phyloP scores from a whole-genome alignment of 192 early-diverging fungal genomes.

The Dimargaris cristalligena region DNA sequence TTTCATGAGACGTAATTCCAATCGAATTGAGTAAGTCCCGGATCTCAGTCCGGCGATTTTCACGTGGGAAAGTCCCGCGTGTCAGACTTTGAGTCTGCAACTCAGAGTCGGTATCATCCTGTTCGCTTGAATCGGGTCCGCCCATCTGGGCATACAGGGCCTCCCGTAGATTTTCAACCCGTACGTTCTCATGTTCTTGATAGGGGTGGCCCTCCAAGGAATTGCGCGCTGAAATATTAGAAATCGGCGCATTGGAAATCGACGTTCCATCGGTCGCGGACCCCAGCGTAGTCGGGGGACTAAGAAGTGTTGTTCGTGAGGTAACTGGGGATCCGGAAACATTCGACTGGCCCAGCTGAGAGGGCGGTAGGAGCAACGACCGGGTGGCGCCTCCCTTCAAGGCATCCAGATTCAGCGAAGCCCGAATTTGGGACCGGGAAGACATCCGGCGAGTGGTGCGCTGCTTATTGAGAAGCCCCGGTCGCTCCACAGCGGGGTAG shows the following conservation, averaged over 20 bases:
- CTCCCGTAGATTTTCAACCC: constrained; percentile 10
- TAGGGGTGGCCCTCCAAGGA: too few species aligned
- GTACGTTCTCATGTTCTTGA: background rate
- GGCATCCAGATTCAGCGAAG: constrained; percentile 2
- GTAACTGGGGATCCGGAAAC: too few species aligned
- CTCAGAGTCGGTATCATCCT: constrained; percentile 6
- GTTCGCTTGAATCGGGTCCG: constrained; percentile 9
- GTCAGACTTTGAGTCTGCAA: background rate
- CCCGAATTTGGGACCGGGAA: constrained; percentile 10
- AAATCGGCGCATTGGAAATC: background rate
- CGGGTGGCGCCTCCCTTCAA: background rate
- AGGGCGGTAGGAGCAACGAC: background rate
- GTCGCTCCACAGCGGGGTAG: background rate
- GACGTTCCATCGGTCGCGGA: too few species aligned
- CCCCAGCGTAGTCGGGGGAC: too few species aligned
- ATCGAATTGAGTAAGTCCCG: background rate
- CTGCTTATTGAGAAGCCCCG: background rate
- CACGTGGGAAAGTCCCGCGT: background rate
- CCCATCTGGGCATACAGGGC: constrained; percentile 5
- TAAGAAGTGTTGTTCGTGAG: too few species aligned
- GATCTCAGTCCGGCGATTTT: background rate
- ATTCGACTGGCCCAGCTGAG: background rate
- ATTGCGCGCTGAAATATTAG: background rate
- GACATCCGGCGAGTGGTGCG: constrained; percentile 1
- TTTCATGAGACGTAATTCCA: background rate